Base-by-base conservation (phyloP, 2,329 filamentous ascomycete species). In the Lachnellula subtilissima region DNA sequence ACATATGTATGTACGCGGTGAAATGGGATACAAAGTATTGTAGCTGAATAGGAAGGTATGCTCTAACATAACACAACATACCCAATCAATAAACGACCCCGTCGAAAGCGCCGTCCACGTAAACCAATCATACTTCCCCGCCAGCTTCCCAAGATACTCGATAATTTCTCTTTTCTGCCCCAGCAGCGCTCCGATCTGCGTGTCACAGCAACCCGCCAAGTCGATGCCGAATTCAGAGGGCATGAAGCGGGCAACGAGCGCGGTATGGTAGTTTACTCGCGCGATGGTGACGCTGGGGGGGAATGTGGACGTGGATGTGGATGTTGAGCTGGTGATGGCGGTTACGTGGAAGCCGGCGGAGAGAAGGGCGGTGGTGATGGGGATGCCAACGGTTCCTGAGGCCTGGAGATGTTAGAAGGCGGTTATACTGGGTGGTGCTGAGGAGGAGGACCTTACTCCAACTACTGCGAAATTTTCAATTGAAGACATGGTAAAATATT, bases 151-250 rank as follows among this genome's bases (percentile, higher is more conserved):
- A 23, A 64, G 50, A 28, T 57, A 40, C n/a, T 57, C 52, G 35
- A 55, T 32, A 32, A 49, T 45, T 25, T 56, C 43, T 8, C 48
- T 46, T n/a, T 58, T 59, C 11, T 46, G 45, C 12, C 39, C 50
- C 15, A 59, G 36, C 6, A 52, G 19, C 15, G 40, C 40, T 9
- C 6, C 40, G 28, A 54, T 36, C 4, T 32, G 56, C 54, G 15
- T 28, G 14, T 32, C 45, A 19, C 25, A 23, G 12, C 46, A 8
- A 5, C 43, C 25, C 17, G 45, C 48, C 7, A 53, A 70, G 71
- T 72, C 66, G 25, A 70, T 64, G 0, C 70, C 72, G 46, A 77
- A 86, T 55, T 86, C 82, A n/a, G 77, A 78, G 1, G 83, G 81
- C 35, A 86, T 73, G 70, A 85, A 84, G 15, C 81, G 75, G 64